Base-by-base conservation (phyloP, 2,329 filamentous ascomycete species). In the Cytospora leucostoma region DNA sequence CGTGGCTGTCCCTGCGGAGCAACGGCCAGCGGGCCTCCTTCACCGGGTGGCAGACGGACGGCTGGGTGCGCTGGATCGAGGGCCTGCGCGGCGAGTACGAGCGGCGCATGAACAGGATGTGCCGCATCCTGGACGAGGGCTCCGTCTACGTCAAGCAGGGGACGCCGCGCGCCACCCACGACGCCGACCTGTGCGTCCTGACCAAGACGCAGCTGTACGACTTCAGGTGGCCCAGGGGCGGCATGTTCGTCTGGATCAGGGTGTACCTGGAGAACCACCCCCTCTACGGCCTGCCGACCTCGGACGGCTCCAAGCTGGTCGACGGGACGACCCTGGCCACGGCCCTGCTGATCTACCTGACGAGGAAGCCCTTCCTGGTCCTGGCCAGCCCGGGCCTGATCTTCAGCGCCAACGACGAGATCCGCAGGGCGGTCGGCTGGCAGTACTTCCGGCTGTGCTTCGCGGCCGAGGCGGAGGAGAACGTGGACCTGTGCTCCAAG, bases 31-130 rank as follows among this genome's bases (percentile, higher is more conserved):
- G 81, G 53, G 82, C 70, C 7, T 64, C 71, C 51, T 84, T 83
- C 67, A 65, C 67, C 27, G 82, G 90, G 64, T 97, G 93, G 93
- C 83, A 91, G 70, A 86, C 88, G 67, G 87, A 88, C 65, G 93
- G 93, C 67, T 97, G 92, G 92, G 89, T 97, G 15, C 88, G 91
- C 68, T 97, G 93, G 93, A 86, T 97, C 32, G 90, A 89, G 65
- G 92, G 93, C 8, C 83, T 97, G 15, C 86, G 93, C 33, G 91
- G 89, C 62, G 85, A 87, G 70, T 97, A 97, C 76, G 91, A 96
- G 78, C 82, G 88, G 49, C 87, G 93, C 64, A 96, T 97, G 92
- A 84, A 84, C 70, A 77, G 79, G 67, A 96, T 97, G 92, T 90
- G 88, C 75, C 78, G 78, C 8, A 82, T 86, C 59, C 84, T 97